phyloP scores from a whole-genome alignment of 1,139 yeast genomes.

The Blastobotrys malaysiensis region DNA sequence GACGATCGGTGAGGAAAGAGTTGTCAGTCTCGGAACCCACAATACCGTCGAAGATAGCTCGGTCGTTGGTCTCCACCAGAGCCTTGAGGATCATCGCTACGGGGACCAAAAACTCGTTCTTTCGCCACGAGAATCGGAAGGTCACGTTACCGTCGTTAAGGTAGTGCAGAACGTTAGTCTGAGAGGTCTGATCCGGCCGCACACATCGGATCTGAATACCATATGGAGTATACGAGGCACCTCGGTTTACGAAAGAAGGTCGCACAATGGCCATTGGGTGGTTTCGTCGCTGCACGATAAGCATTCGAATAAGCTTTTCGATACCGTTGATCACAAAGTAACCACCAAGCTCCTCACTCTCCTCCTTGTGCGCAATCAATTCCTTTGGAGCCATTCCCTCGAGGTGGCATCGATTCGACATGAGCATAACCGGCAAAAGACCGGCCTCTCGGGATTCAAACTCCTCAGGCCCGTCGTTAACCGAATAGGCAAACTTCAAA shows the following conservation, averaged over 20 bases:
- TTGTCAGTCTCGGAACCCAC: slow-evolving; percentile 83
- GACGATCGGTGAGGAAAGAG: slow-evolving; percentile 95
- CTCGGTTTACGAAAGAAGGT: slow-evolving; percentile 92
- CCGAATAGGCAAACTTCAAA: slow-evolving; percentile 75
- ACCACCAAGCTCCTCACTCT: slow-evolving; percentile 94
- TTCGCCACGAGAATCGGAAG: slow-evolving; percentile 94
- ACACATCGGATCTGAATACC: slow-evolving; percentile 95
- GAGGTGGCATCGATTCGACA: slow-evolving; percentile 85
- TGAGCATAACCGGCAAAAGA: slow-evolving; percentile 83
- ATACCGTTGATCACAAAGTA: slow-evolving; percentile 95
- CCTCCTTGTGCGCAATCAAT: slow-evolving; percentile 75
- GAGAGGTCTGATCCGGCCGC: slow-evolving; percentile 96
- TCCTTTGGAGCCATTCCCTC: slow-evolving; percentile 77
- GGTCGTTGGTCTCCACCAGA: slow-evolving; percentile 80
- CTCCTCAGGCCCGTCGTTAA: slow-evolving; percentile 73
- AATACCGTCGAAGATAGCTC: slow-evolving; percentile 93
- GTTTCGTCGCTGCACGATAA: slow-evolving; percentile 94
- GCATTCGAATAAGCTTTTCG: slow-evolving; percentile 93
- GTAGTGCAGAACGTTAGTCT: slow-evolving; percentile 92
- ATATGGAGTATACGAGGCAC: slow-evolving; percentile 77
- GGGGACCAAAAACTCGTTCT: slow-evolving; percentile 91
- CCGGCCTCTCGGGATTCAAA: slow-evolving; percentile 90
- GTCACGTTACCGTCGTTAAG: slow-evolving; percentile 95
- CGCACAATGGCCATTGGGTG: slow-evolving; percentile 97
- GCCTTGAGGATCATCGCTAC: slow-evolving; percentile 92